Evolutionary conservation across 768 basidiomycete species (phyloP), one percentile per base, ranked within the genome.

Genomic region (Neoboletus magnificus): DNA sequence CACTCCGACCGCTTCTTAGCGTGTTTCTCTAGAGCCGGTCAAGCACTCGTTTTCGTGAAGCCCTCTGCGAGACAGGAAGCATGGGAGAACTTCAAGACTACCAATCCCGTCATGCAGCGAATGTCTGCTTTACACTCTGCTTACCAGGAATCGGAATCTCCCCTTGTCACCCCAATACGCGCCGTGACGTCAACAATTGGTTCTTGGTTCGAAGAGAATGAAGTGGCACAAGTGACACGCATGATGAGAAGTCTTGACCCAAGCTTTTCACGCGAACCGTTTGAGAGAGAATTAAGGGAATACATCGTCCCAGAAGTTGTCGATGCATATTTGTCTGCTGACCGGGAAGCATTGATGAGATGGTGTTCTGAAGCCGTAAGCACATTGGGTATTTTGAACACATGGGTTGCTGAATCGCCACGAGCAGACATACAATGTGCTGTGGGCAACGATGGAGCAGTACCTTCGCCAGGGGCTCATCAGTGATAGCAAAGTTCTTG

Each of bases 261-360:
- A 5, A 69, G 73, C 27, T 99, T 97, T 74, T 86, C 82, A 52
- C 82, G 87, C 66, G 97, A 98, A 67, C 74, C 77, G 33, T 98
- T 97, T 66, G 88, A 93, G 65, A 79, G 87, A 56, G 97, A 98
- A 67, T 70, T 98, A 54, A 76, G 95, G 56, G 97, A 98, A 73
- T 99, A 98, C 65, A 99, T 99, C 59, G 84, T 99, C 3, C 97
- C 97, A 0, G 97, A 99, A 69, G 86, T 99, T 13, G 93, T 99
- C 8, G 97, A 99, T 67, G 96, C 94, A 27, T 98, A 97, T 66
- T 71, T 98, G 57, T 87, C 84, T 52, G 95, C 92, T 27, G 97
- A 98, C 67, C 82, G 85, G 69, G 90, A 93, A 67, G 78, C 88
- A 2, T 74, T 99, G 63, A 83, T 81, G 67, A 82, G 82, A 57